Base-by-base conservation (phyloP, 768 basidiomycete genomes). In the Pholiota microspora region DNA sequence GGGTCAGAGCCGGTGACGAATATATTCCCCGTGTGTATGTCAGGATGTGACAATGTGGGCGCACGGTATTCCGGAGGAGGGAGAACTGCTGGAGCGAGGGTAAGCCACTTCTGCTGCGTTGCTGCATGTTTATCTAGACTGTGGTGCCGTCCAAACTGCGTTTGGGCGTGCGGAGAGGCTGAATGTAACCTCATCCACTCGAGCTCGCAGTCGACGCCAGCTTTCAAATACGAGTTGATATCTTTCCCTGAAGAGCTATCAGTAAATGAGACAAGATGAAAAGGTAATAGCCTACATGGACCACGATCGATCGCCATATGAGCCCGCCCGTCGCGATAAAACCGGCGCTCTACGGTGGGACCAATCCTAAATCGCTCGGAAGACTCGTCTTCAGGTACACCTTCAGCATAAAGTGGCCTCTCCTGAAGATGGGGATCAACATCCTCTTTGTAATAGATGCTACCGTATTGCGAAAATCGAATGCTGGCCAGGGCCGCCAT, bases 391-490 rank as follows among this genome's bases (percentile, higher is more conserved):
- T 7, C 8, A 7, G 13, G 12, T 34, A 29, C 27, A 25, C 35
- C 40, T 29, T 34, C 29, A 15, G 52, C 47, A 40, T 58, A 54
- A 8, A 58, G 46, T 7, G 56, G 50, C 10, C 45, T 40, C 10
- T 10, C 28, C 36, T 38, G 47, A 23, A 54, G 40, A 1, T 29
- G 29, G 2, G 15, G 4, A 16, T 50, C 49, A 1, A 58, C 32
- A 32, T 58, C 57, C 24, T 46, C 53, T 36, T 54, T 54, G 32
- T 49, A 58, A 18, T 54, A 58, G 21, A 58, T 45, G 32, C 52
- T 58, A 2, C 57, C 57, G 13, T 38, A 54, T 31, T 58, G 52
- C 8, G 52, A 54, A 18, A 58, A 53, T 23, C n/a, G 47, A 3
- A 48, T 46, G 18, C 16, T 16, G 13, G 57, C 44, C 15, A 56